A percentile compares a stretch with the other conserved stretches of the same genome.
Conservation (phyloP, 2,329 filamentous ascomycete genomes). For the Magnaporthales sp. region DNA sequence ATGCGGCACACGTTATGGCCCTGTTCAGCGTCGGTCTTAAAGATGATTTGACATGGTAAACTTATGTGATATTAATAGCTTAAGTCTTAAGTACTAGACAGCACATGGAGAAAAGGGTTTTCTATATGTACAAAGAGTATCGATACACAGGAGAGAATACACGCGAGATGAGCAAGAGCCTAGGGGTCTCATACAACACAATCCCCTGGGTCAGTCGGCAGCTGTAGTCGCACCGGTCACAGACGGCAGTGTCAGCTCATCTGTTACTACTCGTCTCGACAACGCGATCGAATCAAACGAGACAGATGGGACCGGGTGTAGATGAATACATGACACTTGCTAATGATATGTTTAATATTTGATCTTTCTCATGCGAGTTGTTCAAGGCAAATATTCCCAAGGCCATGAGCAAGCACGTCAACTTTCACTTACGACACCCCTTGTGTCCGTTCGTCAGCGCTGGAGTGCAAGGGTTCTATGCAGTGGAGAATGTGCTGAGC, state of each 20-base stretch:
- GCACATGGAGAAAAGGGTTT: no score
- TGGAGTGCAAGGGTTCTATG: background rate
- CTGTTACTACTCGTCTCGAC: conserved; percentile 17
- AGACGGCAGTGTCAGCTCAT: background rate
- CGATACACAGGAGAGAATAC: no score
- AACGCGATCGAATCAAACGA: conserved; percentile 26
- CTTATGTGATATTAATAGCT: no score
- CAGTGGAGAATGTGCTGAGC: background rate
- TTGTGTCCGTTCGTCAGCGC: background rate
- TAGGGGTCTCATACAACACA: no score
- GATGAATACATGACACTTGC: conserved; percentile 17
- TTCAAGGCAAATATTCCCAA: conserved; percentile 33
- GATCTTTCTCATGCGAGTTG: conserved; percentile 37
- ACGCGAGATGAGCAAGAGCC: no score
- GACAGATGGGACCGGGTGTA: conserved; percentile 27
- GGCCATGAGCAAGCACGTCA: conserved; percentile 21
- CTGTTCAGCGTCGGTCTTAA: conserved; percentile 48
- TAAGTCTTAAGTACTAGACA: no score
- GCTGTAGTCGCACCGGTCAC: conserved; percentile 24
- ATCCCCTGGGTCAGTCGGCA: conserved; percentile 36
- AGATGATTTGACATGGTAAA: no score
- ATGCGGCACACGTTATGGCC: conserved; percentile 52
- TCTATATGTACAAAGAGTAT: no score
- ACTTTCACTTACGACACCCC: background rate
- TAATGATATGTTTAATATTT: conserved; percentile 27